These are phyloP conservation scores for Fusarium succisae DNA, from an alignment of 2,329 filamentous ascomycete species.

Conservation along the genomic window DNA sequence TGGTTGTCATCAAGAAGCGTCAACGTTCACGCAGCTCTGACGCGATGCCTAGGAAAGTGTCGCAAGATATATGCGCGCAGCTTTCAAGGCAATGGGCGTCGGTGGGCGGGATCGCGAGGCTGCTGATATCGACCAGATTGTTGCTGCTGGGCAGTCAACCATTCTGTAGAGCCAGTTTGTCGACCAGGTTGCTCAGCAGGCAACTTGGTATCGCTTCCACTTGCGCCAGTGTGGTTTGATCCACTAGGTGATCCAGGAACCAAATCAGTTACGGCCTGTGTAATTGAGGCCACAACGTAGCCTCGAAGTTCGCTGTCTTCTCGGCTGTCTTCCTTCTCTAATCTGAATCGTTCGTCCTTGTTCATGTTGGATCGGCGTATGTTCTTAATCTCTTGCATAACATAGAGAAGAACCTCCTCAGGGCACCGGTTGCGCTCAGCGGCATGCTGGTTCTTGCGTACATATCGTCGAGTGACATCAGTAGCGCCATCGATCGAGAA, in stretches of 20 bases:
- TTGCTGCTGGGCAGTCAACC: conserved; percentile 59
- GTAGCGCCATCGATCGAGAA: conserved; percentile 89
- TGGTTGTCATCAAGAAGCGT: conserved; percentile 3
- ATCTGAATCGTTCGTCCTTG: conserved; percentile 84
- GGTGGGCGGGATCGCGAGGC: conserved; percentile 57
- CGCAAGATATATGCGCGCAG: conserved; percentile 28
- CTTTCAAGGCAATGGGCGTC: conserved; percentile 48
- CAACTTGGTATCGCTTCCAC: conserved; percentile 66
- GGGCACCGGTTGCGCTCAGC: conserved; percentile 81
- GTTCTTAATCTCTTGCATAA: conserved; percentile 89
- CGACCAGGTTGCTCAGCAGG: conserved; percentile 67
- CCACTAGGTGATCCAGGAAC: conserved; percentile 57
- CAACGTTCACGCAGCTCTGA: conserved; percentile 4
- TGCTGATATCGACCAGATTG: conserved; percentile 55
- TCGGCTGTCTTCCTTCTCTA: conserved; percentile 81
- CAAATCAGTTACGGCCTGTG: conserved; percentile 76
- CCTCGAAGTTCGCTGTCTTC: conserved; percentile 80
- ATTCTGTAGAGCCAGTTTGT: conserved; percentile 62
- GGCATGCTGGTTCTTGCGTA: conserved; percentile 77
- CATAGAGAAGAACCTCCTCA: conserved; percentile 90
- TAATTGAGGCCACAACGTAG: conserved; percentile 78
- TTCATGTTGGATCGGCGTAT: conserved; percentile 84
- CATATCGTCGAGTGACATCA: conserved; percentile 73
- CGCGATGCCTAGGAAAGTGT: conserved; percentile 11
- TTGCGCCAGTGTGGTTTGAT: conserved; percentile 31